Evolutionary conservation across 1,284 basidiomycete genomes (phyloP), one percentile per base, ranked within the genome.

Genomic region (Moesziomyces parantarcticus): DNA sequence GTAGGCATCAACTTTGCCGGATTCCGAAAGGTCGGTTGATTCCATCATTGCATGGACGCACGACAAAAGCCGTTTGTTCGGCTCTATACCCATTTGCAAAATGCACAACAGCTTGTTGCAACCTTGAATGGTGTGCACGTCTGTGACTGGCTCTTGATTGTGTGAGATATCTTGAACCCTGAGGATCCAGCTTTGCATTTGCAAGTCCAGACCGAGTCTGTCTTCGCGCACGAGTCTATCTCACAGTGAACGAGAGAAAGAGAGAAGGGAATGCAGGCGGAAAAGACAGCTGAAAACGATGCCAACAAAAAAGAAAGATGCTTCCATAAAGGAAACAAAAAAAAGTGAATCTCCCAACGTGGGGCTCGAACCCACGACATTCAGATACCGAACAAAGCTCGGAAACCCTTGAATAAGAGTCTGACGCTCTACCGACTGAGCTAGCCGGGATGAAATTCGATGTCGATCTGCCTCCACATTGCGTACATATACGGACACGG

Each of bases 341-440:
- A 41, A 59, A 59, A 60, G 50, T 22, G 4, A 63, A 45, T 56
- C 78, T 80, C 78, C 78, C 78, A 80, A 80, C 78, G 75, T 77
- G 78, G 78, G 78, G 78, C 77, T 80, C 78, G 78, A 80, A 80
- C 78, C 78, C 78, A 77, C 75, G 78, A 80, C 78, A 78, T 80
- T 76, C 75, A 77, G 78, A 80, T 80, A 14, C 60, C 42, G 57
- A 54, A 32, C 25, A 4, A 42, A 14, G 23, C 63, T 71, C 57
- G 63, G 59, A 67, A 58, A 54, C 55, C 47, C 55, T 67, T 60
- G 54, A 42, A 43, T 82, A 83, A 83, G 80, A 81, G 81, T 83
- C 80, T 79, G 77, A 80, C 80, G 80, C 81, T 83, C 81, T 83
- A 81, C 81, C 81, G 76, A 81, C 79, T 83, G 81, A 83, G 80